A percentile compares a stretch with the other conserved stretches of the same genome.
These are phyloP conservation scores for Aspergillus quadrilineatus DNA, from an alignment of 2,329 filamentous ascomycete species.

Conservation along the genomic window DNA sequence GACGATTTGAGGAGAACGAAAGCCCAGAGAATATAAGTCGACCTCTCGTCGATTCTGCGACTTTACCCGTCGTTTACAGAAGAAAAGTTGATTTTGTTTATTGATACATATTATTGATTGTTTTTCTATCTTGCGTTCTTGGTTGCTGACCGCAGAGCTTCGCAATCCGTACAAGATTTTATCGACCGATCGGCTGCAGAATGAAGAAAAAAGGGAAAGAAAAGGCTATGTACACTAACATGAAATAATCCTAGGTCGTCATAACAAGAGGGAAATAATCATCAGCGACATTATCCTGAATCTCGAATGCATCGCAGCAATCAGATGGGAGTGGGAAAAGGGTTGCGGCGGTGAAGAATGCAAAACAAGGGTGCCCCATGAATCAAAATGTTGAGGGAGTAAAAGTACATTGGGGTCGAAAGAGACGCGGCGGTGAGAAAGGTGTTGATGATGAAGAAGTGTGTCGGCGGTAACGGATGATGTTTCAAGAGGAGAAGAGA, in stretches of 20 bases:
- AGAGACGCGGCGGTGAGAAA: conserved; percentile 20
- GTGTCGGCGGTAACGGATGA: conserved; percentile 11
- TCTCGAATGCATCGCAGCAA: conserved; percentile 18
- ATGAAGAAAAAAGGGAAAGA: conserved; percentile 16
- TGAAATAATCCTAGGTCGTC: conserved; percentile 28
- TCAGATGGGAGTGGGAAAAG: conserved; percentile 5
- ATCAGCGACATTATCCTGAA: conserved; percentile 24
- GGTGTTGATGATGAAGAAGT: conserved; percentile 23
- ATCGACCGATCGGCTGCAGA: conserved; percentile 23
- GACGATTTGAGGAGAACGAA: conserved; percentile 31
- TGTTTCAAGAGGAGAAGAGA: conserved; percentile 20
- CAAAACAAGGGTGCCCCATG: conserved; percentile 3
- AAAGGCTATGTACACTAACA: conserved; percentile 41
- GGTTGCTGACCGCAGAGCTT: conserved; percentile 39
- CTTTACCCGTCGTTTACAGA: background rate
- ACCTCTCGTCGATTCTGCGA: background rate
- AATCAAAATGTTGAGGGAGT: conserved; percentile 22
- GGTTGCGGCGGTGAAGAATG: conserved; percentile 11
- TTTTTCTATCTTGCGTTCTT: conserved; percentile 29
- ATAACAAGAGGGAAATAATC: conserved; percentile 19
- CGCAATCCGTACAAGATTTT: conserved; percentile 38
- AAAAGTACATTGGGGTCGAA: conserved; percentile 26
- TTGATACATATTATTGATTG: conserved; percentile 32
- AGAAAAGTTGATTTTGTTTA: conserved; percentile 21
- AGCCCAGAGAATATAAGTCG: conserved; percentile 23